Conservation (phyloP, 192 early-diverging fungal species). For the Chytriomyces sp. region DNA sequence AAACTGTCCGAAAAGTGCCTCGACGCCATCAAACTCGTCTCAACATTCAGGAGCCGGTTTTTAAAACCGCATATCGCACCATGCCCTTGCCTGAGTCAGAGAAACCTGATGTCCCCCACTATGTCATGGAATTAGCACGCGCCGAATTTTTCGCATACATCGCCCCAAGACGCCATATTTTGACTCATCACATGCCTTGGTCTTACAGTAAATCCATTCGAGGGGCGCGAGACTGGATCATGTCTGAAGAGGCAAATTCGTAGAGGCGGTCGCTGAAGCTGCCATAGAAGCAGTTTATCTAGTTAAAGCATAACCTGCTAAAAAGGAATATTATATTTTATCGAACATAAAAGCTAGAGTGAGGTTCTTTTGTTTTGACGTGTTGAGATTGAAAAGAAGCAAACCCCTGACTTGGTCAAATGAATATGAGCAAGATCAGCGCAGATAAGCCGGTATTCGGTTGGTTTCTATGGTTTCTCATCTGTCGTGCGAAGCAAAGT, state of each 20-base stretch:
- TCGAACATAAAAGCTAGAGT: too few species aligned
- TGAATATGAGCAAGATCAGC: too few species aligned
- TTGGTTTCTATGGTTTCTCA: too few species aligned
- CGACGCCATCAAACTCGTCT: constrained; percentile 24
- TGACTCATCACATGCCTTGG: constrained; percentile 42
- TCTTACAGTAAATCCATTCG: constrained; percentile 27
- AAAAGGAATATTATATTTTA: too few species aligned
- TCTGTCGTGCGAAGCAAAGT: too few species aligned
- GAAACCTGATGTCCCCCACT: constrained; percentile 35
- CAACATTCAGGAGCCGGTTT: constrained; percentile 7
- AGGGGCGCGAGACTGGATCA: constrained; percentile 33
- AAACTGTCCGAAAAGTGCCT: constrained; percentile 37
- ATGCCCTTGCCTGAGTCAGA: constrained; percentile 26
- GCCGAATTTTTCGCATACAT: constrained; percentile 31
- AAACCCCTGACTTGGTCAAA: too few species aligned
- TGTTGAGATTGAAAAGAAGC: too few species aligned
- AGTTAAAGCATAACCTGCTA: too few species aligned
- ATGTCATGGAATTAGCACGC: constrained; percentile 31
- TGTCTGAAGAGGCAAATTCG: not conserved
- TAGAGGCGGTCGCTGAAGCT: too few species aligned
- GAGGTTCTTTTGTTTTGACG: too few species aligned
- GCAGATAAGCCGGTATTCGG: too few species aligned
- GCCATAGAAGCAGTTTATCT: too few species aligned
- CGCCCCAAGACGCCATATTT: constrained; percentile 32
- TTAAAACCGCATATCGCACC: constrained; percentile 21